These are phyloP conservation scores for Madurella mycetomatis DNA, from an alignment of 2,329 filamentous ascomycete species.

Conservation along the genomic window DNA sequence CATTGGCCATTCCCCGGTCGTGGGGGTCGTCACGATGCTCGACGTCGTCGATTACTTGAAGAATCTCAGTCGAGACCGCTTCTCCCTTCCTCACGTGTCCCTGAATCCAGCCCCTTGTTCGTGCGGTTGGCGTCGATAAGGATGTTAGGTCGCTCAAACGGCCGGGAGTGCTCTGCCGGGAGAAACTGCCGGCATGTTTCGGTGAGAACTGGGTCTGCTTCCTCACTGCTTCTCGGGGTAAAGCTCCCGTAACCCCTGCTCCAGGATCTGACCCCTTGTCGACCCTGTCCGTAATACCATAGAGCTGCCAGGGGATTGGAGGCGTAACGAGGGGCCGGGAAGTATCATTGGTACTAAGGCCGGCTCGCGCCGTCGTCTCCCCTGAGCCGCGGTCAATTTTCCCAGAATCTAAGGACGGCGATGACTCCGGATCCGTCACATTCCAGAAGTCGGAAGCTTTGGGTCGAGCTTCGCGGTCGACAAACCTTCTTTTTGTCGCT, in stretches of 20 bases:
- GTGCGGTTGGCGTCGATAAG: no score
- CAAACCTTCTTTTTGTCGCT: not conserved
- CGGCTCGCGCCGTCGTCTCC: no score
- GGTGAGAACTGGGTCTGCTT: not conserved
- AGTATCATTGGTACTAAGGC: no score
- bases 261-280: not conserved
- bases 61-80: not conserved
- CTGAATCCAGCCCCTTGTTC: no score
- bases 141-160: no score
- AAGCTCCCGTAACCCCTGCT: not conserved
- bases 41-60: not conserved
- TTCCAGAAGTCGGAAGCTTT: not conserved
- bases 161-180: not conserved
- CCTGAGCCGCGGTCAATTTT: no score
- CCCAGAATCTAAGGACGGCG: not conserved
- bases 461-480: not conserved
- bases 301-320: not conserved
- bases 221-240: not conserved
- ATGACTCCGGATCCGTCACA: not conserved
- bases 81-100: not conserved
- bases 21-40: not conserved
- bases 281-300: not conserved
- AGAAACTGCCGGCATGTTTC: not conserved
- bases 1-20: constrained; percentile 3
- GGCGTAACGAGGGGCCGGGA: not conserved